These are phyloP conservation scores for Rubroshorea leprosula DNA, from an alignment of 345 rosid genomes.

Conservation along the genomic window DNA sequence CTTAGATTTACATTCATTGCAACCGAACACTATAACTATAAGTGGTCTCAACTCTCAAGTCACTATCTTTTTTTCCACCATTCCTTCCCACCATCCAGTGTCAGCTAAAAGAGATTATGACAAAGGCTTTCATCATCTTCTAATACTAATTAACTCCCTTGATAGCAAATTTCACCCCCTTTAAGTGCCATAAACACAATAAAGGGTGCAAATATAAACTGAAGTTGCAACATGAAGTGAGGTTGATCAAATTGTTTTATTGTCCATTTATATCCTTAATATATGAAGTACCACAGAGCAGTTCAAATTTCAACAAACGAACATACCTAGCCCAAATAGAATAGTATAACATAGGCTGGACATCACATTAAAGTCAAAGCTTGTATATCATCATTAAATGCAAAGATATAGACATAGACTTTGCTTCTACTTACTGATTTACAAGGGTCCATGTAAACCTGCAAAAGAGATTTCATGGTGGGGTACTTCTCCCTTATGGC, in stretches of 20 bases:
- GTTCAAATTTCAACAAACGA: constrained; percentile 1
- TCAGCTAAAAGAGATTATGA: too few relatives aligned
- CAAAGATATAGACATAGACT: constrained; percentile 5
- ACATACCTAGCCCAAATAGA: neutral
- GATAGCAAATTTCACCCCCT: too few relatives aligned
- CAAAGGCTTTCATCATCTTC: too few relatives aligned
- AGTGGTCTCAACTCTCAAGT: too few relatives aligned
- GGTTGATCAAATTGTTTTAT: neutral
- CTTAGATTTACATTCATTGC: too few relatives aligned
- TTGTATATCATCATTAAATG: neutral
- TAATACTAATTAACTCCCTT: too few relatives aligned
- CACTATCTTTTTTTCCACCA: too few relatives aligned
- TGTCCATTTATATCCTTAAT: too few relatives aligned
- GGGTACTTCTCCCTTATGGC: constrained; percentile 89
- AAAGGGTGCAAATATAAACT: too few relatives aligned
- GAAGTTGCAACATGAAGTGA: neutral
- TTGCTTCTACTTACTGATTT: constrained; percentile 53
- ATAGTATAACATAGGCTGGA: constrained; percentile 1
- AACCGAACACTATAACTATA: too few relatives aligned
- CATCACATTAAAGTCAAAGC: constrained; percentile 2
- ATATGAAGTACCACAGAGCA: neutral
- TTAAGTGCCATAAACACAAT: too few relatives aligned
- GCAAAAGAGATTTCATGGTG: constrained; percentile 90
- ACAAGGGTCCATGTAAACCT: constrained; percentile 68
- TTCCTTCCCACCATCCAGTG: too few relatives aligned